Evolutionary conservation across 345 rosid genomes (phyloP), one percentile per base, ranked within the genome.

Genomic region (Passiflora organensis): DNA sequence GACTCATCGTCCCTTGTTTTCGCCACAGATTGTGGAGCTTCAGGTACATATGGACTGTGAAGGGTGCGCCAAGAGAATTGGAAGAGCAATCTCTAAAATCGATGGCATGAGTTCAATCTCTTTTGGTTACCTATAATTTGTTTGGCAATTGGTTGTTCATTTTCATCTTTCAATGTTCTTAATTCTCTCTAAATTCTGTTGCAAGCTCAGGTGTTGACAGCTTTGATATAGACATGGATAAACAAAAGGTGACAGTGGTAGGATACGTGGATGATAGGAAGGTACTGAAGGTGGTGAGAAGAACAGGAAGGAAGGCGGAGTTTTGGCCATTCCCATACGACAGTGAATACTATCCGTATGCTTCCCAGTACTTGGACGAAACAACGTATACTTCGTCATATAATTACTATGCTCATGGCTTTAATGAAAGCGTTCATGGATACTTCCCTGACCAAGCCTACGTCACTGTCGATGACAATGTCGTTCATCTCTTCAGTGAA

Each of bases 31-130:
- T 55, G 93, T 84, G 72, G 93, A 86, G 80, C 90, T 90, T 32
- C 57, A 63, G 78, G 97, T 90, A 19, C 93, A 86, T 25, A 90
- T 86, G 97, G 95, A 89, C 52, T 86, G 97, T 9, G 75, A 84
- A 66, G 97, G 97, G 32, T 86, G 97, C 57, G 73, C 82, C 54
- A 86, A 78, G 75, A 78, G 90, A 43, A 77, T 86, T 38, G 72
- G 86, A 63, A 76, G 75, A 78, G 90, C 97, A 32, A 69, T 86
- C 64, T 82, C 85, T 2, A 89, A 77, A 76, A 67, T 89, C 10
- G 71, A 75, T 21, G 90, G 97, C 74, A 78, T 68, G 80, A n/a
- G 34, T 28, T 8, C n/a, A n/a, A n/a, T n/a, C n/a, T n/a, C n/a
- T n/a, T n/a, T n/a, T n/a, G n/a, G n/a, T n/a, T n/a, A n/a, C n/a